Percentiles rank a stretch among this genome's conserved stretches.
Conservation (phyloP, 208 protist species). For the Kentomonas sorsogonicus region DNA sequence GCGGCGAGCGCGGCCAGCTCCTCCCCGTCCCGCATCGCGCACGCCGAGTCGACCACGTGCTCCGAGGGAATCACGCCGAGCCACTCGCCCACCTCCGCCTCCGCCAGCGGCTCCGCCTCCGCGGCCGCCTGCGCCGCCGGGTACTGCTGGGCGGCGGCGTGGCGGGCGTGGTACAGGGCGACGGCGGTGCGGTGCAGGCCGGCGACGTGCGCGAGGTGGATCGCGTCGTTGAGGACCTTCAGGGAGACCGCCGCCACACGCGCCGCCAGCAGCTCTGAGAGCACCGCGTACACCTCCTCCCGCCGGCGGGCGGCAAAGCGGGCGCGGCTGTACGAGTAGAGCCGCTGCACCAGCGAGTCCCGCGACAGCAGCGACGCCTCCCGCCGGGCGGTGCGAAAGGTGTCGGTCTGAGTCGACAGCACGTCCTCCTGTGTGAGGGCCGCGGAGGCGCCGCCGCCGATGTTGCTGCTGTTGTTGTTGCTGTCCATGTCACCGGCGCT, state of each 20-base stretch:
- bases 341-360: conserved; percentile 42
- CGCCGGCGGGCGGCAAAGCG: conserved; percentile 43
- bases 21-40: conserved; percentile 24
- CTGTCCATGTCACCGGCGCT: too few species aligned
- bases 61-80: conserved; percentile 30
- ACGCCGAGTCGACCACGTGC: conserved; percentile 70
- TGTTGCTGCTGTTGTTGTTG: too few species aligned
- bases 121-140: neutral
- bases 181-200: conserved; percentile 45
- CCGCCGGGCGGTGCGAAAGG: conserved; percentile 3
- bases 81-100: neutral
- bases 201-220: conserved; percentile 47
- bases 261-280: conserved; percentile 38
- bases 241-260: conserved; percentile 20
- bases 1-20: conserved; percentile 49
- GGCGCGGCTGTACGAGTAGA: conserved; percentile 62
- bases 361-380: conserved; percentile 32
- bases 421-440: too few species aligned
- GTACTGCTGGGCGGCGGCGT: neutral
- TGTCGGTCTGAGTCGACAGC: neutral
- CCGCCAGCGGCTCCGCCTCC: neutral
- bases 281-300: conserved; percentile 36
- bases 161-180: conserved; percentile 42
- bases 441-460: too few species aligned
- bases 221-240: neutral